Evolutionary conservation across 2,329 filamentous ascomycete species (phyloP).

Genomic region (Davidsoniella australis): DNA sequence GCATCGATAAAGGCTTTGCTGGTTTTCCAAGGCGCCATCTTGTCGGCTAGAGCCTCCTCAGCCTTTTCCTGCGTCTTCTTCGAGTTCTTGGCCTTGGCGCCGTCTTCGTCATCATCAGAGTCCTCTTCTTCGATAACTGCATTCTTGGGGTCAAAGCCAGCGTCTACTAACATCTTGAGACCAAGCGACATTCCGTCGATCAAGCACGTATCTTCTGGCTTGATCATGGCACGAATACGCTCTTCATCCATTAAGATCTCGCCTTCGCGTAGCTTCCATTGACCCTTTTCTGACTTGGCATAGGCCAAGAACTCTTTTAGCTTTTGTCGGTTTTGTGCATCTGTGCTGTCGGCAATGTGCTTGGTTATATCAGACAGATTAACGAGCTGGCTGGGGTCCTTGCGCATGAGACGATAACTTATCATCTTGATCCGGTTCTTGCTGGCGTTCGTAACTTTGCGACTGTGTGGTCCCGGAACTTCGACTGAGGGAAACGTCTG

Average conservation of each 20-base stretch:
- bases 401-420: conserved; percentile 71
- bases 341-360: conserved; percentile 82
- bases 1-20: conserved; percentile 94
- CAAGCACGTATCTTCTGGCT: conserved; percentile 85
- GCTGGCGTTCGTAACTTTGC: conserved; percentile 89
- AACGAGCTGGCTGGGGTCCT: conserved; percentile 50
- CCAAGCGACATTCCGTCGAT: conserved; percentile 96
- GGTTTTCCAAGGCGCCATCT: conserved; percentile 88
- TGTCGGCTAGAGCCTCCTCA: conserved; percentile 63
- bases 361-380: conserved; percentile 73
- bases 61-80: conserved; percentile 31
- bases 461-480: conserved; percentile 80
- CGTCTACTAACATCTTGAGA: conserved; percentile 75
- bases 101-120: conserved; percentile 28
- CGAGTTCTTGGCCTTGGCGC: conserved; percentile 21
- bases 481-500: conserved; percentile 87
- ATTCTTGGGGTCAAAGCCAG: conserved; percentile 60
- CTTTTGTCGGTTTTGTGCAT: conserved; percentile 91
- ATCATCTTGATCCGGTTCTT: conserved; percentile 97
- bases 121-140: conserved; percentile 45
- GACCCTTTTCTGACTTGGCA: conserved; percentile 66
- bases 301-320: conserved; percentile 93
- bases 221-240: conserved; percentile 71
- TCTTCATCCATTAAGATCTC: conserved; percentile 68
- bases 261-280: conserved; percentile 59